Evolutionary conservation across 495 filamentous ascomycete species (phyloP).

Genomic region (Xylaria flabelliformis): DNA sequence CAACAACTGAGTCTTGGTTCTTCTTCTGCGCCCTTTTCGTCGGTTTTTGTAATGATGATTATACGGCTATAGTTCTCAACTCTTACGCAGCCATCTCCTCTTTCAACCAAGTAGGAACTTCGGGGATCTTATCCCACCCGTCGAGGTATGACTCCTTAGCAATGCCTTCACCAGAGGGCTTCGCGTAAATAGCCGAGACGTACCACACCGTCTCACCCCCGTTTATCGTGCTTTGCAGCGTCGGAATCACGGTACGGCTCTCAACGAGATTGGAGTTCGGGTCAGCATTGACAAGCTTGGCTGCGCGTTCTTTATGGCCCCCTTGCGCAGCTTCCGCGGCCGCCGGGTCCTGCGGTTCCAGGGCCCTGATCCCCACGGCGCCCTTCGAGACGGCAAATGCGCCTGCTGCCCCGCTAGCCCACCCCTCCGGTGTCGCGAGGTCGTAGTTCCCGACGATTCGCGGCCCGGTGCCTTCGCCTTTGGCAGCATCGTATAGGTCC

Average conservation of each 20-base stretch:
- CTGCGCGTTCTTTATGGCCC: slow-evolving; percentile 47
- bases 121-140: slow-evolving; percentile 61
- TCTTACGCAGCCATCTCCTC: slow-evolving; percentile 47
- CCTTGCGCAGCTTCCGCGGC: slow-evolving; percentile 53
- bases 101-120: slow-evolving; percentile 61
- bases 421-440: slow-evolving; percentile 62
- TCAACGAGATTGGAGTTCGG: slow-evolving; percentile 79
- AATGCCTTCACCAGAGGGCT: slow-evolving; percentile 50
- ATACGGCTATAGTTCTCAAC: background rate
- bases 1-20: background rate
- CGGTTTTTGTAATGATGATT: background rate
- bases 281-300: slow-evolving; percentile 72
- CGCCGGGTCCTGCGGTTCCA: slow-evolving; percentile 44
- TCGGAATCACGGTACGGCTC: slow-evolving; percentile 72
- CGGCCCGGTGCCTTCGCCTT: slow-evolving; percentile 55
- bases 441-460: slow-evolving; percentile 63
- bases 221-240: slow-evolving; percentile 59
- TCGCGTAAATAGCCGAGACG: slow-evolving; percentile 58
- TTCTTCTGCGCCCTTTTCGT: background rate
- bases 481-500: slow-evolving; percentile 53
- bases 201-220: slow-evolving; percentile 57
- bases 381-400: slow-evolving; percentile 72
- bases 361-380: slow-evolving; percentile 71
- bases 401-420: slow-evolving; percentile 53
- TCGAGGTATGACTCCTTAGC: slow-evolving; percentile 50